These are phyloP conservation scores for Eucalyptus cladocalyx DNA, from an alignment of 345 rosid species.

Conservation along the genomic window DNA sequence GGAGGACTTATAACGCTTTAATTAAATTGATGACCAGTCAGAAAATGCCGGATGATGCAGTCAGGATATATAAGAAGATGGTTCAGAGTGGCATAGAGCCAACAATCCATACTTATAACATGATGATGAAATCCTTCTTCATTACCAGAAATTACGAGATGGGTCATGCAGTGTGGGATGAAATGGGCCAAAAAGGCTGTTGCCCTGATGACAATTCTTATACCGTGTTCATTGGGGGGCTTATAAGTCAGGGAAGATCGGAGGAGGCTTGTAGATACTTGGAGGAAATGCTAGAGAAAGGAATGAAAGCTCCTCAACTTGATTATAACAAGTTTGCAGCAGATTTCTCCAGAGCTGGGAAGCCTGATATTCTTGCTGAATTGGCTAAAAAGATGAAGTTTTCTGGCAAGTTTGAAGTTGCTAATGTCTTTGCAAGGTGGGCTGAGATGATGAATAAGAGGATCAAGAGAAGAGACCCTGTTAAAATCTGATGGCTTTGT, in stretches of 20 bases:
- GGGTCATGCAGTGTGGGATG: constrained; percentile 69
- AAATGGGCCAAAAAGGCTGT: constrained; percentile 57
- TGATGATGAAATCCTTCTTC: constrained; percentile 85
- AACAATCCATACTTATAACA: constrained; percentile 65
- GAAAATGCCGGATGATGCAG: constrained; percentile 64
- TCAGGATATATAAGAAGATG: constrained; percentile 58
- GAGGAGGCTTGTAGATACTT: constrained; percentile 66
- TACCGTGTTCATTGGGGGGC: constrained; percentile 65
- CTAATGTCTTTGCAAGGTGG: constrained; percentile 56
- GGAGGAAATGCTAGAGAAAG: constrained; percentile 84
- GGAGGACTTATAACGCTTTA: constrained; percentile 65
- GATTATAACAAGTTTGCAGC: constrained; percentile 78
- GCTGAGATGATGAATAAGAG: constrained; percentile 51
- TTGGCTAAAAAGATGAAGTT: constrained; percentile 66
- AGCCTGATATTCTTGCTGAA: constrained; percentile 56
- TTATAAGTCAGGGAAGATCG: constrained; percentile 59
- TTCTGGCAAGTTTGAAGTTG: constrained; percentile 57
- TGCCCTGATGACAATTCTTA: constrained; percentile 89
- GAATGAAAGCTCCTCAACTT: constrained; percentile 80
- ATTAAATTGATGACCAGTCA: constrained; percentile 63
- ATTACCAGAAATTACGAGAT: constrained; percentile 42
- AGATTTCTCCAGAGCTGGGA: constrained; percentile 68
- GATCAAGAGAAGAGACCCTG: constrained; percentile 17
- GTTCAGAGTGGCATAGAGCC: constrained; percentile 45
- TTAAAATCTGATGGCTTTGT: not conserved